A percentile compares a stretch with the other conserved stretches of the same genome.
Evolutionary conservation across 208 protist genomes (phyloP).

Genomic region (Crithidia acanthocephali): DNA sequence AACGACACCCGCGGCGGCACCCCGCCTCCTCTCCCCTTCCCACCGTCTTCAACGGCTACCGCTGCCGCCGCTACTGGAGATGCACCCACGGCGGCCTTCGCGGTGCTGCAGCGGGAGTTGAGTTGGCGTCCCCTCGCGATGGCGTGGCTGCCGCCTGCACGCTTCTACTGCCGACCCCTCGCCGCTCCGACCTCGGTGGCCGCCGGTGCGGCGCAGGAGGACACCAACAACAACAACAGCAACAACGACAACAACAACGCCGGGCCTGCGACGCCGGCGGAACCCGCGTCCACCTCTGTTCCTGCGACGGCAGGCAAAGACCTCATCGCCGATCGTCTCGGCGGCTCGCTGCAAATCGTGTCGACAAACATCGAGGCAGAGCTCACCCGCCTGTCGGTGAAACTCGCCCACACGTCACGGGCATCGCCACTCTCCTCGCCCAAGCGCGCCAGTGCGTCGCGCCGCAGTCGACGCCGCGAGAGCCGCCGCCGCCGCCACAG

Average conservation of each 20-base stretch:
- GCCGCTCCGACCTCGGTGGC: not conserved
- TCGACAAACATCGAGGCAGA: not conserved
- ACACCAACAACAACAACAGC: not conserved
- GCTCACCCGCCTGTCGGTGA: not conserved
- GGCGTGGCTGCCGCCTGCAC: slow-evolving; percentile 1
- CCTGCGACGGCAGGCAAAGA: slow-evolving; percentile 3
- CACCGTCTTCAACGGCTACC: too few species aligned
- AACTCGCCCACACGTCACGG: not conserved
- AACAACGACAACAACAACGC: not conserved
- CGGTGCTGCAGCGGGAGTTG: slow-evolving; percentile 4
- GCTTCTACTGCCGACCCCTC: slow-evolving; percentile 6
- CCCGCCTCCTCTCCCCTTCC: not conserved
- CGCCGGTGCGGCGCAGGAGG: not conserved
- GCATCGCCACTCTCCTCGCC: too few species aligned
- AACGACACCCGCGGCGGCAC: not conserved
- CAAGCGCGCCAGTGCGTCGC: too few species aligned
- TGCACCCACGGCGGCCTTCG: not conserved
- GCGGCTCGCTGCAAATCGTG: not conserved
- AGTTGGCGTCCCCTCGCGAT: slow-evolving; percentile 4
- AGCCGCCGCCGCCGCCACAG: too few species aligned
- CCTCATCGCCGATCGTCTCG: slow-evolving; percentile 2
- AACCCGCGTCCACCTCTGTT: too few species aligned
- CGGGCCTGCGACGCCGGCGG: too few species aligned
- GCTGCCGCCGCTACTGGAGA: not conserved
- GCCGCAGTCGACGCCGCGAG: too few species aligned